Evolutionary conservation across 2,329 filamentous ascomycete genomes (phyloP), one percentile per base, ranked within the genome.

Genomic region (Acephala macrosclerotiorum): DNA sequence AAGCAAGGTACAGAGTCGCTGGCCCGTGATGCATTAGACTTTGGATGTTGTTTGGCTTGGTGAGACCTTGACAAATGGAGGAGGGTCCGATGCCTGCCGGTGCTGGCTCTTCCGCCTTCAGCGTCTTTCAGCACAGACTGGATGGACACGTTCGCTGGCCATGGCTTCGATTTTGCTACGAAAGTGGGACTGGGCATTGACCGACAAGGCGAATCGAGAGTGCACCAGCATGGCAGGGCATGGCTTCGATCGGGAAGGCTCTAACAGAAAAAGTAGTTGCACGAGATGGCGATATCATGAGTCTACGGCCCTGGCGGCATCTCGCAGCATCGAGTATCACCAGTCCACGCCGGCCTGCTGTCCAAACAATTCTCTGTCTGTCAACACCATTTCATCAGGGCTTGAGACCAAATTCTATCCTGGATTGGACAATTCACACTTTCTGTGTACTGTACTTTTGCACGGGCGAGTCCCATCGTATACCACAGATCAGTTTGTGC

Each of bases 91-190:
- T 26, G 47, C 11, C 25, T 53, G 22, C 14, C 25, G 45, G 45
- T n/a, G 25, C 29, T 33, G 29, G 29, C 29, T 33, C 29, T 33
- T 53, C 49, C 49, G 49, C 26, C 33, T 53, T 33, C 49, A 53
- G 49, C 49, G 49, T n/a, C 49, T 53, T 53, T 53, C 49, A 29
- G 49, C 49, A 53, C 49, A 53, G 49, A 53, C 49, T 26, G 5
- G 49, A 25, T 53, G 49, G 25, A 33, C 20, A 25, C 8, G 11
- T 18, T 49, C 29, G 9, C 29, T 33, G 29, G 29, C 29, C 29
- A 33, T 33, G 29, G 29, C 29, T 33, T 33, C 29, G 29, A 33
- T 33, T 33, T 33, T 33, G 29, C 29, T 33, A 33, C 29, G 29
- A 33, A 33, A 33, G 29, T 33, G 29, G 29, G 29, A 33, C 29